Base-by-base conservation (phyloP, 495 filamentous ascomycete genomes). In the Xylaria curta region DNA sequence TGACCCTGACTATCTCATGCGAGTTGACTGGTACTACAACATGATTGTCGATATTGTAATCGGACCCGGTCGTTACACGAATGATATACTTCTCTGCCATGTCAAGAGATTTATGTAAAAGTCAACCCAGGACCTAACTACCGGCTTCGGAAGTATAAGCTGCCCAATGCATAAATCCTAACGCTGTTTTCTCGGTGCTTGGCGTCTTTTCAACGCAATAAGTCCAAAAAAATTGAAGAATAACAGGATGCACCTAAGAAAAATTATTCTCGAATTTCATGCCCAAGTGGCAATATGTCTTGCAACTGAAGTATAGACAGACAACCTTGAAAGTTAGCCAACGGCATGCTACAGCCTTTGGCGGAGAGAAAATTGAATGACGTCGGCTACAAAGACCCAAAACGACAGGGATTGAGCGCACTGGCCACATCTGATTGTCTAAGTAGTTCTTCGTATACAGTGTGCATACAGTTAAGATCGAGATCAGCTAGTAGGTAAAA, bases 1-100 rank as follows among this genome's bases (percentile, higher is more conserved):
- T 82, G 69, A 97, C 87, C 4, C 79, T 81, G 0, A 89, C 70
- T 0, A 90, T 84, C 38, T 84, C 75, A 6, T 85, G 68, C 21
- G 84, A 82, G 79, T 98, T 98, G 75, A 97, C 94, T 6, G 85
- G 82, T 2, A 98, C 88, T 3, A 86, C 75, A 71, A 88, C 75
- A 78, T 97, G 94, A 0, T 86, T 89, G 51, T 84, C 76, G 31
- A 80, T 75, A 78, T 94, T 87, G 82, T 97, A 95, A 31, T 84
- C 82, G 12, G 91, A 85, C 4, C 95, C 95, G 12, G 93, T 92
- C 10, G 91, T 93, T 24, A 93, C 90, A 69, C 86, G 87, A 68
- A 94, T 86, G 36, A 89, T 82, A 80, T 92, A 93, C 63, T 92
- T 89, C 53, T 89, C 82, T 28, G 88, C 83, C 87, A 90, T 89